phyloP scores from a whole-genome alignment of 2,329 filamentous ascomycete genomes.

The Remersonia thermophila region DNA sequence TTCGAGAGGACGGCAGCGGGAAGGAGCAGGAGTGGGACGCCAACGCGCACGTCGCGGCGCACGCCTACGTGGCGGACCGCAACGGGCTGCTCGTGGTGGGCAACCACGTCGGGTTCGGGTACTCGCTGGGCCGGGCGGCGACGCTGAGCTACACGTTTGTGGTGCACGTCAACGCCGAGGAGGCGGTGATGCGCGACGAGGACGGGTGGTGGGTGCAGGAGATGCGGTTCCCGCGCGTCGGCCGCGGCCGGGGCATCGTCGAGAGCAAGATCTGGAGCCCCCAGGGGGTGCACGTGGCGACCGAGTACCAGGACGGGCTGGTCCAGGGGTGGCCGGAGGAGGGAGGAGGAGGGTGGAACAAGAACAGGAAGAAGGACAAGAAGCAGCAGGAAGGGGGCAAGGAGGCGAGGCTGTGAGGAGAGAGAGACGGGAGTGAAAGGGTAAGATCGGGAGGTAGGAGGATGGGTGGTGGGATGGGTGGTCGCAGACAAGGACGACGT shows the following conservation, averaged over 20 bases:
- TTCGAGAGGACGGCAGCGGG: background rate
- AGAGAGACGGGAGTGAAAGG: no score
- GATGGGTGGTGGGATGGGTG: no score
- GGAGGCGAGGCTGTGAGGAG: conserved; percentile 7
- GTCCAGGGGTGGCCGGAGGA: conserved; percentile 10
- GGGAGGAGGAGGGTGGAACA: no score
- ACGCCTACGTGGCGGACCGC: conserved; percentile 41
- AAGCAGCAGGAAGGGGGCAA: background rate
- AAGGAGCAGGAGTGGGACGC: conserved; percentile 16
- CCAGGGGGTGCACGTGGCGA: conserved; percentile 38
- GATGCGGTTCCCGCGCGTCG: conserved; percentile 34
- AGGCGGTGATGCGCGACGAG: conserved; percentile 31
- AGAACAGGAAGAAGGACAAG: no score
- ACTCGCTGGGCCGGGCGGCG: conserved; percentile 28
- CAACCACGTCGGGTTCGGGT: conserved; percentile 36
- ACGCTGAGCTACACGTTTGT: conserved; percentile 40
- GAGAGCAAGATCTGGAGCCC: conserved; percentile 44
- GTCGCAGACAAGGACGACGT: no score
- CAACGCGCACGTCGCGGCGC: conserved; percentile 35
- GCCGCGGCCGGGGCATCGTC: conserved; percentile 34
- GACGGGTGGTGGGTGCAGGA: conserved; percentile 44
- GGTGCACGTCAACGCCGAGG: conserved; percentile 36
- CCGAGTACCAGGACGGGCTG: conserved; percentile 40
- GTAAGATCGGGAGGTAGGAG: background rate
- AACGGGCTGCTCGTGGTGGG: conserved; percentile 41